phyloP scores from a whole-genome alignment of 2,329 filamentous ascomycete species.

The Plectosphaerella cucumerina region DNA sequence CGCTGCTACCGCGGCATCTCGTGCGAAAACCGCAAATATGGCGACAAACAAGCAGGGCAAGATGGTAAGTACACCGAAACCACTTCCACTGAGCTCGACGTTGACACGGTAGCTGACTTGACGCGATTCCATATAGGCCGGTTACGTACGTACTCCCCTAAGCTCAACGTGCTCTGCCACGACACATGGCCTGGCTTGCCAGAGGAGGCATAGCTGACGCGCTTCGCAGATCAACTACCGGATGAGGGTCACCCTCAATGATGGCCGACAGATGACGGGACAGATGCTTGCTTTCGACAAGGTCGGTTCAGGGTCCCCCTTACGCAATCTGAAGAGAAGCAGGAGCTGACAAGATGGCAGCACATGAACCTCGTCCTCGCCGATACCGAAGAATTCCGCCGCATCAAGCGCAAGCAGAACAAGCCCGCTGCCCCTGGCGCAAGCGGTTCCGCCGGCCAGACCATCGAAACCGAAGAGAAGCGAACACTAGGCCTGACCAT shows the following conservation, averaged over 20 bases:
- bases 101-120: conserved; percentile 58
- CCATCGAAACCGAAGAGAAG: conserved; percentile 92
- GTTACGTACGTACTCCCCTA: conserved; percentile 56
- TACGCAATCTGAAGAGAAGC: conserved; percentile 98
- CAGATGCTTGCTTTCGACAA: conserved; percentile 99
- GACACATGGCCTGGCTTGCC: not conserved
- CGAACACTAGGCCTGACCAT: conserved; percentile 94
- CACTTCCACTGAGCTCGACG: conserved; percentile 36
- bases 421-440: conserved; percentile 65
- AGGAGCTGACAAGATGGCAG: conserved; percentile 39
- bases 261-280: conserved; percentile 93
- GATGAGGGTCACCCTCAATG: conserved; percentile 94
- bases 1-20: conserved; percentile 23
- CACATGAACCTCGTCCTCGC: conserved; percentile 99
- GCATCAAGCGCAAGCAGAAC: conserved; percentile 77
- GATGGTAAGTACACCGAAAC: conserved; percentile 72
- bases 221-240: conserved; percentile 90
- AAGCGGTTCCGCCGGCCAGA: conserved; percentile 56
- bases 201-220: not conserved
- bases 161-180: conserved; percentile 19
- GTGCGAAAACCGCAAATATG: conserved; percentile 46
- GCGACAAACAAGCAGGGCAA: conserved; percentile 98
- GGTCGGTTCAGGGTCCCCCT: conserved; percentile 77
- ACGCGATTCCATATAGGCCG: conserved; percentile 52
- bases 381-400: conserved; percentile 96